Base-by-base conservation (phyloP, 306 rosid genomes). In the Nissolia schottii region DNA sequence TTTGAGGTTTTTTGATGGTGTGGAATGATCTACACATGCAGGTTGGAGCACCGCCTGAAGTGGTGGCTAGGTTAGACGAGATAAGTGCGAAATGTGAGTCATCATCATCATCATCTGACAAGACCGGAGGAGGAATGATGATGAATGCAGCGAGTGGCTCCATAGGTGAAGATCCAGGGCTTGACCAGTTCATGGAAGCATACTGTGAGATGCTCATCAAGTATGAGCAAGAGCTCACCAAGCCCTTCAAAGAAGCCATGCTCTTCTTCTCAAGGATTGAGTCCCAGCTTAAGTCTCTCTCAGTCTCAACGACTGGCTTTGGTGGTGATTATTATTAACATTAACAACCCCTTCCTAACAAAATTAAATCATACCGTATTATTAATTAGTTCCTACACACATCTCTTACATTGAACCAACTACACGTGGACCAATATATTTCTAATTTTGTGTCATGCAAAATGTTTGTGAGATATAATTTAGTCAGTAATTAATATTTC, bases 141-240 rank as follows among this genome's bases (percentile, higher is more conserved):
- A n/a, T n/a, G n/a, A n/a, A n/a, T n/a, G n/a, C n/a, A n/a, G n/a
- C n/a, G n/a, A 56, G 41, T 9, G 73, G 78, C 16, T 71, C 72
- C 22, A 48, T 84, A 24, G 85, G 87, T 38, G 87, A 80, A 80
- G 87, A 84, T 77, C 87, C 87, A 31, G 92, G 81, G 0, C 71
- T 94, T 68, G 97, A 94, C 31, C 99, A 91, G 96, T 94, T 94
- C 88, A 94, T 94, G 99, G 99, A 94, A 50, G 99, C 99, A 4
- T 94, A 94, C 41, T 94, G 99, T 74, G 99, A 94, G 90, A 94
- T 94, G 99, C 88, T 94, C 20, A 85, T 80, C 10, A 94, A 94
- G 79, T 94, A 94, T 18, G 99, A 91, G 80, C 96, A 89, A 81
- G 99, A 94, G 67, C 90, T 94, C 57, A 82, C 96, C 0, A 94